These are phyloP conservation scores for Syzygium jambos DNA, from an alignment of 345 rosid species.

Conservation along the genomic window DNA sequence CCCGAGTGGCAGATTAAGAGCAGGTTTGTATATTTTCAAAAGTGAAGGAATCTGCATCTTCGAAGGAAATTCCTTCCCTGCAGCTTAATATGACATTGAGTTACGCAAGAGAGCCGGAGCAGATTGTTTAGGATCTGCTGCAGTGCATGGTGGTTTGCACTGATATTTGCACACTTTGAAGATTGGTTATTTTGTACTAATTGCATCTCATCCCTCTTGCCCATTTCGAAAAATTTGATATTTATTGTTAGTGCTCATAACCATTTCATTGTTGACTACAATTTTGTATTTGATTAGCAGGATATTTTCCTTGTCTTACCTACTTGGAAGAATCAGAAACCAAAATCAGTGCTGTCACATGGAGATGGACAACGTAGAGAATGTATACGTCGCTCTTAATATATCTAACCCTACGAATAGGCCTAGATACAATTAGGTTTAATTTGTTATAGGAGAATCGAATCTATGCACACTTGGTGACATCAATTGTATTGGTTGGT, in stretches of 20 bases:
- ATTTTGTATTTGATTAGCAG: background rate
- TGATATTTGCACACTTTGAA: background rate
- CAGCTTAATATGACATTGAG: background rate
- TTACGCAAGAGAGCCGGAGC: background rate
- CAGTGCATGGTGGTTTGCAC: background rate
- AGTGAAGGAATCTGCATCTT: background rate
- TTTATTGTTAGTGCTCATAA: background rate
- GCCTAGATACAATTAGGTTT: background rate
- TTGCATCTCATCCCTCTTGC: background rate
- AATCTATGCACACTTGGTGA: background rate
- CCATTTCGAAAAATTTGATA: background rate
- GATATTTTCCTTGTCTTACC: background rate
- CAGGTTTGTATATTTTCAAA: background rate
- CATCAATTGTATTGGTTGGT: background rate
- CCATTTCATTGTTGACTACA: background rate
- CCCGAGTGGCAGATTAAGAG: background rate
- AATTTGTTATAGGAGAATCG: background rate
- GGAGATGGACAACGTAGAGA: background rate
- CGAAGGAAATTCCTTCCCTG: background rate
- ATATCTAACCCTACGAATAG: background rate
- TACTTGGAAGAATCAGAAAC: background rate
- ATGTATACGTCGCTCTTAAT: background rate
- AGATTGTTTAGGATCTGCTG: background rate
- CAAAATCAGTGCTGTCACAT: background rate
- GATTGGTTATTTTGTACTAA: background rate